phyloP scores from a whole-genome alignment of 352 stramenopile genomes.

The Pythium sukuiense region DNA sequence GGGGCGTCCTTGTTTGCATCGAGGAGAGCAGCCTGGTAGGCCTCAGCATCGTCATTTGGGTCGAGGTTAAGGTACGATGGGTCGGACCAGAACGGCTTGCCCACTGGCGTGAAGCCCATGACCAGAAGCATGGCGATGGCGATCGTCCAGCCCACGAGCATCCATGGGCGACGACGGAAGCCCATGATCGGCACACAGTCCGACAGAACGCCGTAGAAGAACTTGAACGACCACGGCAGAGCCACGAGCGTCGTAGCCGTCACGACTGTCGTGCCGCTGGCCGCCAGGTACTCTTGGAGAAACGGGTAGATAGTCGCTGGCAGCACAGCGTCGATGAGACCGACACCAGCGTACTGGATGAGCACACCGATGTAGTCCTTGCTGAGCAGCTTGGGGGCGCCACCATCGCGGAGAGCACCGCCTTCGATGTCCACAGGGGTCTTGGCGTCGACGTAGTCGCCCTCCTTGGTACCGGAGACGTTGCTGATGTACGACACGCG shows the following conservation, averaged over 20 bases:
- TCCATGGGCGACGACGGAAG: constrained; percentile 76
- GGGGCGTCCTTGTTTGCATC: constrained; percentile 26
- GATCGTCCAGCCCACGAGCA: constrained; percentile 61
- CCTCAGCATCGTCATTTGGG: neutral
- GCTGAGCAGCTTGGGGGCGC: constrained; percentile 25
- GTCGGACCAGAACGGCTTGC: constrained; percentile 25
- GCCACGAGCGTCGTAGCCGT: constrained; percentile 18
- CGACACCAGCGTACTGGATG: constrained; percentile 34
- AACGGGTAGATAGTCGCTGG: constrained; percentile 35
- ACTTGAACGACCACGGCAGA: constrained; percentile 27
- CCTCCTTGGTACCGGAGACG: constrained; percentile 15
- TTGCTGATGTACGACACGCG: constrained; percentile 28
- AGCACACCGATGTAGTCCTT: constrained; percentile 31
- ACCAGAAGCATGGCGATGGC: constrained; percentile 20
- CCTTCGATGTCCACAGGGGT: constrained; percentile 23
- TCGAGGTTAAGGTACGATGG: constrained; percentile 1
- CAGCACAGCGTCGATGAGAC: constrained; percentile 32
- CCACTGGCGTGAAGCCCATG: constrained; percentile 25
- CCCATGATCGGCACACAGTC: constrained; percentile 73
- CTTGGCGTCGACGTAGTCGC: constrained; percentile 24
- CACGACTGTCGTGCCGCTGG: constrained; percentile 12
- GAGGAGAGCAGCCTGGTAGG: neutral
- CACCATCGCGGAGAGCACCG: constrained; percentile 28
- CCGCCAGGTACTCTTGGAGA: constrained; percentile 33
- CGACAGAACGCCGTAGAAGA: constrained; percentile 14